Evolutionary conservation across 805 yeast species (phyloP), one percentile per base, ranked within the genome.

Genomic region (Priceomyces castillae): DNA sequence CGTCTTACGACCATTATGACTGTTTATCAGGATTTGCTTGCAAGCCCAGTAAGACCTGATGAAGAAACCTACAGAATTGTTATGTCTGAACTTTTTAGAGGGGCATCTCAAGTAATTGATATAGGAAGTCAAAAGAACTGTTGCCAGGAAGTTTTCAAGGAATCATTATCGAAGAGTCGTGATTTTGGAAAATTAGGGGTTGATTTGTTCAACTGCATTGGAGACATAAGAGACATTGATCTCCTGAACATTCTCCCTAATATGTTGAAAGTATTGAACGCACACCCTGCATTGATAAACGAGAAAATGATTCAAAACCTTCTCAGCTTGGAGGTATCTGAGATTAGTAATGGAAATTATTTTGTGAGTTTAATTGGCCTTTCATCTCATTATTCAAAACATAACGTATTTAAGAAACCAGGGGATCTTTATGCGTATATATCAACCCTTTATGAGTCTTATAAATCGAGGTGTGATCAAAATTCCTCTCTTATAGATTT

Each of bases 21-120:
- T 16, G 80, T 83, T 28, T 85, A 85, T 56, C 86, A 85, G 40
- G 90, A 83, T 52, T 64, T 84, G 57, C 67, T 85, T 30, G 56
- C 44, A 3, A 41, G 40, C 17, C 22, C 41, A 2, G 26, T 76
- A 18, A 81, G 78, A 56, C 94, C 94, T 14, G 69, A 74, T 19
- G 53, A 58, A 34, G 67, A 65, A 15, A 82, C 86, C 6, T 84
- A 78, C 59, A 67, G 76, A 51, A 58, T 65, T 1, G 58, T 77
- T 4, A 65, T 85, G 37, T 61, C 64, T 17, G 73, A 77, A 23
- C 65, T 85, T 20, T 66, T 84, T 41, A 62, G 65, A 31, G 81
- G 82, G 54, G 44, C 77, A 76, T 16, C 69, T 56, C 47, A 59
- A 57, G 36, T 54, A 49, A 9, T 69, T 58, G 30, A 69, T 64